phyloP scores from a whole-genome alignment of 2,329 filamentous ascomycete genomes.

The Hypoxylon sp. region DNA sequence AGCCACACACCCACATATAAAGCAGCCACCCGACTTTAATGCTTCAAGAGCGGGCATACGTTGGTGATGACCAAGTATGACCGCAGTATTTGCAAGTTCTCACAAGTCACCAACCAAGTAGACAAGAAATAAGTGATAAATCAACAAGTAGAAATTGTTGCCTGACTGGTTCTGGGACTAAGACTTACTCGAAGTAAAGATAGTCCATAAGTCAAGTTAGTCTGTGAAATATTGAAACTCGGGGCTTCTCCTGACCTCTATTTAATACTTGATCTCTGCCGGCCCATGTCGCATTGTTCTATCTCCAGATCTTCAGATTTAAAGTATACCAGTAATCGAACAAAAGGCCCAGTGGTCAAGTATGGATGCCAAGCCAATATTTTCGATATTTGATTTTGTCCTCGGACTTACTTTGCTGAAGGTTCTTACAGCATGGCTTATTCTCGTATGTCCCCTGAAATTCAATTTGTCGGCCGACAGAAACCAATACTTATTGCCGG shows the following conservation, averaged over 20 bases:
- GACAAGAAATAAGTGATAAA: neutral
- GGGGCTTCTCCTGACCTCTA: neutral
- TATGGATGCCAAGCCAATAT: neutral
- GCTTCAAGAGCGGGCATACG: neutral
- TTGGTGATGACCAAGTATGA: neutral
- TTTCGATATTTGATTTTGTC: too few species aligned
- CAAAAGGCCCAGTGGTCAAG: neutral
- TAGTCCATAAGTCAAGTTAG: neutral
- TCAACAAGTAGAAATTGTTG: neutral
- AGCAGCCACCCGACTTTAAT: neutral
- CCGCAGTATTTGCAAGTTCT: neutral
- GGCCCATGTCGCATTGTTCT: neutral
- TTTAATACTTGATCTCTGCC: neutral
- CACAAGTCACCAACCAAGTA: neutral
- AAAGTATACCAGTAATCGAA: neutral
- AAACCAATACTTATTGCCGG: neutral
- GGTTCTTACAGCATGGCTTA: neutral
- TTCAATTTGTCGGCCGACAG: neutral
- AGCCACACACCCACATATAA: neutral
- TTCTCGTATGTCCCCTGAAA: constrained; percentile 1
- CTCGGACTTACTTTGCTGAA: neutral
- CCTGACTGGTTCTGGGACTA: neutral
- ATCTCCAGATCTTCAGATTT: neutral
- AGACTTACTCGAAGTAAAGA: neutral
- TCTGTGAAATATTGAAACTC: neutral